A percentile compares a stretch with the other conserved stretches of the same genome.
Conservation (phyloP, 2,329 filamentous ascomycete genomes). For the Stachybotrys chartarum region DNA sequence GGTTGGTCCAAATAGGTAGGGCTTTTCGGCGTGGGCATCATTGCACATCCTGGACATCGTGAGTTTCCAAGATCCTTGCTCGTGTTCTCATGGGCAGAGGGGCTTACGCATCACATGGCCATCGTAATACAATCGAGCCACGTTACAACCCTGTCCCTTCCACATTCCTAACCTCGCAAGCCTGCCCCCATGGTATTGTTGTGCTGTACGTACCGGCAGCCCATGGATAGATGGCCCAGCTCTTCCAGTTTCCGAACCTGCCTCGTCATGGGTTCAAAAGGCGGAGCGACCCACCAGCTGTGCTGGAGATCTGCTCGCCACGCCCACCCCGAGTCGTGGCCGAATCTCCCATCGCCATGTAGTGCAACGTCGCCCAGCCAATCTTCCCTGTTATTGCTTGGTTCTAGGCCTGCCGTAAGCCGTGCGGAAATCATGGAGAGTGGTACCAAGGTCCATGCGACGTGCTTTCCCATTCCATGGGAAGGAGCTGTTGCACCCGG, state of each 20-base stretch:
- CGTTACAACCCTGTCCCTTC: not conserved
- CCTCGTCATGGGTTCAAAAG: not conserved
- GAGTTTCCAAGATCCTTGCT: too few species aligned
- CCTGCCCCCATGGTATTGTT: too few species aligned
- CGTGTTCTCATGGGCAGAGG: too few species aligned
- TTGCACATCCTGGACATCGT: not conserved
- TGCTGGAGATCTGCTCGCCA: not conserved
- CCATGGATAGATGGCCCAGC: not conserved
- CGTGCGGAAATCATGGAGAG: not conserved
- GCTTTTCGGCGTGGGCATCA: not conserved
- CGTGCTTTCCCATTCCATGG: not conserved
- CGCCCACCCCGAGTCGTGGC: not conserved
- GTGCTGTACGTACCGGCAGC: too few species aligned
- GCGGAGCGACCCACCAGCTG: not conserved
- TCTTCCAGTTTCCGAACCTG: not conserved
- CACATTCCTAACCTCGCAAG: too few species aligned
- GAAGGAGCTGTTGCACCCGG: not conserved
- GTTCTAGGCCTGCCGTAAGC: not conserved
- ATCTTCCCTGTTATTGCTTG: not conserved
- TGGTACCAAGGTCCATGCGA: not conserved
- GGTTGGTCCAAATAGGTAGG: not conserved
- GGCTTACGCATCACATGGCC: not conserved
- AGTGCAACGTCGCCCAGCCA: not conserved
- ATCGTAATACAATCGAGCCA: not conserved
- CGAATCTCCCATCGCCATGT: not conserved